A percentile compares a stretch with the other conserved stretches of the same genome.
Evolutionary conservation across 306 rosid species (phyloP).

Genomic region (Vigna nakashimae): DNA sequence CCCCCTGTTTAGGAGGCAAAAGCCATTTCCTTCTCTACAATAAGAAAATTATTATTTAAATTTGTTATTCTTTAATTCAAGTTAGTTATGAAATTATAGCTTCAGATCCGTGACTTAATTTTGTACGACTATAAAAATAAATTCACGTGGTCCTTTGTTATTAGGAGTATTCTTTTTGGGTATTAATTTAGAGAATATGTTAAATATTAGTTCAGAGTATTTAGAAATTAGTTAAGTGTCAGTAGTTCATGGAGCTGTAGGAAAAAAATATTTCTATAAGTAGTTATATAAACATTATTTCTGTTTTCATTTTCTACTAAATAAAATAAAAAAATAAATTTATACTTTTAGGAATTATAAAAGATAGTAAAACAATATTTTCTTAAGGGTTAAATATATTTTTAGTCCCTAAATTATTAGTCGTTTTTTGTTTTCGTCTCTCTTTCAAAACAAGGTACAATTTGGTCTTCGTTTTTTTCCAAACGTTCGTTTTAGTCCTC

Average conservation of each 20-base stretch:
- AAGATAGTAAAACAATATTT: not conserved
- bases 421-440: no score
- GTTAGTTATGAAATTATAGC: not conserved
- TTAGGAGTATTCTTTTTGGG: not conserved
- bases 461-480: no score
- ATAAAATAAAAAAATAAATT: not conserved
- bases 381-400: no score
- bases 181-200: not conserved
- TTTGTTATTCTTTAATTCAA: not conserved
- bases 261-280: not conserved
- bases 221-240: not conserved
- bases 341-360: not conserved
- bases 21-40: no score
- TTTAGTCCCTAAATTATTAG: no score
- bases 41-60: not conserved
- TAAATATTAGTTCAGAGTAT: not conserved
- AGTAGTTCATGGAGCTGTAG: not conserved
- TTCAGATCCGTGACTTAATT: not conserved
- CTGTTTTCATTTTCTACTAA: not conserved
- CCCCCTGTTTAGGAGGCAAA: no score
- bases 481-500: no score
- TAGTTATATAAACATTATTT: not conserved
- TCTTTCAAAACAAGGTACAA: no score
- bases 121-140: not conserved
- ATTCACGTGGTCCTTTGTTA: not conserved